Percentiles rank a stretch among this genome's conserved stretches.
Evolutionary conservation across 306 rosid species (phyloP).

Genomic region (Vachellia collinsii): DNA sequence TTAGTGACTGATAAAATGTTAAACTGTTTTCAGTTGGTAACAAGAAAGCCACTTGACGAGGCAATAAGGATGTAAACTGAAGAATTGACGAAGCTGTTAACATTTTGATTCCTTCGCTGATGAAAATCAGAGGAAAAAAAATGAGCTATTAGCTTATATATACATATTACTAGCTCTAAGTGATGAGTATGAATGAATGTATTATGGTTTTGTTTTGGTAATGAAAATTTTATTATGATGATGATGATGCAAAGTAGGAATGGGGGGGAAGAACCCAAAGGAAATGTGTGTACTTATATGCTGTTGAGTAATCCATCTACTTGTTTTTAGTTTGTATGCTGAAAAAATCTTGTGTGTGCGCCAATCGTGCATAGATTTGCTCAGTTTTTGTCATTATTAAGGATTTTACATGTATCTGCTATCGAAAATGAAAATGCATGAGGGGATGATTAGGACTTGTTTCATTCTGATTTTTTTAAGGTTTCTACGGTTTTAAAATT

Average conservation of each 20-base stretch:
- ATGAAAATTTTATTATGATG: too few species aligned
- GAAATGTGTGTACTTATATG: slow-evolving; percentile 41
- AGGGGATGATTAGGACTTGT: not conserved
- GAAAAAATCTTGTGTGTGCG: not conserved
- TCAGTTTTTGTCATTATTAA: not conserved
- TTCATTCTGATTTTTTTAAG: too few species aligned
- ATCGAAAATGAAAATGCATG: too few species aligned
- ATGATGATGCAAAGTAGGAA: too few species aligned
- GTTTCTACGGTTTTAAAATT: too few species aligned
- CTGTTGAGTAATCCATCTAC: slow-evolving; percentile 45
- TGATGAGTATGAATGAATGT: slow-evolving; percentile 46
- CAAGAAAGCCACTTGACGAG: slow-evolving; percentile 40
- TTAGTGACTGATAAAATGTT: not conserved
- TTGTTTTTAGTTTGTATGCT: slow-evolving; percentile 42
- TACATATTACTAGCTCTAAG: slow-evolving; percentile 36
- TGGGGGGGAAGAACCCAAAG: too few species aligned
- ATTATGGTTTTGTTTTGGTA: not conserved
- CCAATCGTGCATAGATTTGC: not conserved
- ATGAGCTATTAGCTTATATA: slow-evolving; percentile 33
- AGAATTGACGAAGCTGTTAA: slow-evolving; percentile 28
- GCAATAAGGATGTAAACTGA: slow-evolving; percentile 39
- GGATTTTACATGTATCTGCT: not conserved
- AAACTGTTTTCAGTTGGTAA: slow-evolving; percentile 41
- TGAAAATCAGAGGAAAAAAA: slow-evolving; percentile 35
- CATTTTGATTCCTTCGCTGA: slow-evolving; percentile 40